A percentile compares a stretch with the other conserved stretches of the same genome.
These are phyloP conservation scores for Fusarium kyushuense DNA, from an alignment of 2,329 filamentous ascomycete genomes.

Conservation along the genomic window DNA sequence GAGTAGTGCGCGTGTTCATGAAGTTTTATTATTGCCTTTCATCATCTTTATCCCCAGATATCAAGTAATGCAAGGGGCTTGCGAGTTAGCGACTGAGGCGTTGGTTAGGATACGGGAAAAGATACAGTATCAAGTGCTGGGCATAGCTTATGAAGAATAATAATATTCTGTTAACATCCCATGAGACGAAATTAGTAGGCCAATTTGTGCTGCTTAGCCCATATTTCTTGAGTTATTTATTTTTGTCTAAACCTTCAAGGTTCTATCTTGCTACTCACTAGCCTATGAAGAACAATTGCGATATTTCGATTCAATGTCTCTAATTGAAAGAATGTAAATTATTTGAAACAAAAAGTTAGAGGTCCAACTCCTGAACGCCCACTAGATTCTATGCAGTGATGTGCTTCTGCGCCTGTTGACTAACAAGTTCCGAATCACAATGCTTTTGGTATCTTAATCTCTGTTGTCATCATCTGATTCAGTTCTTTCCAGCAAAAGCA, in stretches of 20 bases:
- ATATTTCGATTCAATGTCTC: too few relatives aligned
- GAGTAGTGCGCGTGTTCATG: slow-evolving; percentile 7
- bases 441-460: slow-evolving; percentile 14
- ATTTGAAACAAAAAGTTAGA: not conserved
- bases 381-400: not conserved
- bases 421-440: not conserved
- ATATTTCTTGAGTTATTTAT: not conserved
- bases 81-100: slow-evolving; percentile 36
- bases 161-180: not conserved
- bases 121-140: slow-evolving; percentile 7
- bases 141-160: slow-evolving; percentile 28
- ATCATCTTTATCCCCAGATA: slow-evolving; percentile 16
- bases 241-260: too few relatives aligned
- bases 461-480: too few relatives aligned
- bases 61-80: slow-evolving; percentile 26
- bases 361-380: slow-evolving; percentile 42
- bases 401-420: not conserved
- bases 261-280: too few relatives aligned
- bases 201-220: not conserved
- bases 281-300: too few relatives aligned
- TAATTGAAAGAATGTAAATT: not conserved
- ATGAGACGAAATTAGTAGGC: not conserved
- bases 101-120: slow-evolving; percentile 39
- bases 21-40: slow-evolving; percentile 14
- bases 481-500: slow-evolving; percentile 66